Conservation (phyloP, 352 stramenopile genomes). For the Phytophthora pisi region DNA sequence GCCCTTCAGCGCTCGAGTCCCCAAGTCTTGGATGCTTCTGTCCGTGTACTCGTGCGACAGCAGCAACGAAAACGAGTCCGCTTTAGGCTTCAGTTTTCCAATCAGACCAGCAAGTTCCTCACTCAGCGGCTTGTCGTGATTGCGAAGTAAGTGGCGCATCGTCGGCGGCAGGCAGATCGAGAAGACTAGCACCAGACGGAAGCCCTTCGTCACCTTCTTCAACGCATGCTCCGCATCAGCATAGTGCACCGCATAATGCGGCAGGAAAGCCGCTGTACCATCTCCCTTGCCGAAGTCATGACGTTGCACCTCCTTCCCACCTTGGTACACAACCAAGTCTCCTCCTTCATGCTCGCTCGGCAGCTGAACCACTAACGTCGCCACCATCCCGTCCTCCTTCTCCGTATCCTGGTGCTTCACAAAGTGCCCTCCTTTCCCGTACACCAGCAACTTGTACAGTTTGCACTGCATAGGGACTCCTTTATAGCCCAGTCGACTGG, state of each 20-base stretch:
- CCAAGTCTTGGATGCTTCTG: conserved; percentile 3
- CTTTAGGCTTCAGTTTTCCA: not conserved
- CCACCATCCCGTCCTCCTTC: conserved; percentile 58
- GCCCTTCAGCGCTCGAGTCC: not conserved
- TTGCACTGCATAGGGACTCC: conserved; percentile 8
- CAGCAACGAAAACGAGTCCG: not conserved
- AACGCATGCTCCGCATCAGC: conserved; percentile 21
- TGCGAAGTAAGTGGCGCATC: conserved; percentile 8
- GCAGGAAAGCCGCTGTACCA: conserved; percentile 4
- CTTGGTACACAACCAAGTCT: not conserved
- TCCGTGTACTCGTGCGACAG: conserved; percentile 1
- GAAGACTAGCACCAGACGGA: conserved; percentile 21
- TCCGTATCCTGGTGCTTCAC: conserved; percentile 52
- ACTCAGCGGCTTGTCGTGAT: not conserved
- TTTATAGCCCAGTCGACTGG: conserved; percentile 7
- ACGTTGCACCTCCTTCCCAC: not conserved
- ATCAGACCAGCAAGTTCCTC: not conserved
- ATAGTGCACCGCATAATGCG: conserved; percentile 12
- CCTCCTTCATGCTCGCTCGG: conserved; percentile 32
- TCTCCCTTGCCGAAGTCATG: conserved; percentile 18
- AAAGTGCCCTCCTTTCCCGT: conserved; percentile 49
- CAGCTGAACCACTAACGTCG: conserved; percentile 50
- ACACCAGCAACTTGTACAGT: conserved; percentile 55
- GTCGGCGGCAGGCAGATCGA: conserved; percentile 18
- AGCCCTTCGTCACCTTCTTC: conserved; percentile 18